Evolutionary conservation across 2,329 filamentous ascomycete genomes (phyloP), one percentile per base, ranked within the genome.

Genomic region (Aspergillus terreus): DNA sequence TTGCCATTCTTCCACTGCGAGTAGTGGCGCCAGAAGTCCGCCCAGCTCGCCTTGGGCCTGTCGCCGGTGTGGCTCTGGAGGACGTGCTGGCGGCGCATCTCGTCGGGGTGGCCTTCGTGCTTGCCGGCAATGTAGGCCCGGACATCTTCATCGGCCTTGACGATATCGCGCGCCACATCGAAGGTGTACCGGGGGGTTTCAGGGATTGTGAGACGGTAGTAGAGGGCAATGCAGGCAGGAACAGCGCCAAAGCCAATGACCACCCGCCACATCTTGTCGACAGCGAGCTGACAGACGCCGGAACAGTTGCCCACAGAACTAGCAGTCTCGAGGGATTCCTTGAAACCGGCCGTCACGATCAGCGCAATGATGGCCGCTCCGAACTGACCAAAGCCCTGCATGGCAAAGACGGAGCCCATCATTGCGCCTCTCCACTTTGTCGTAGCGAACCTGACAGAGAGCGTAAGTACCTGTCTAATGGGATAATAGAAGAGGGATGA

Each of bases 111-210:
- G 38, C 84, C 85, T 61, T 86, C 81, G 6, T 71, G 67, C 68
- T 82, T 79, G 54, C 87, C 87, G 30, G 75, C 75, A 49, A 90
- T 82, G 71, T 92, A 94, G n/a, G 86, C 84, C 65, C 84, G 82
- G 59, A 86, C 82, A 58, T 94, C 89, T 44, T 82, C 83, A 48
- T 83, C 80, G 40, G 83, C 90, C 75, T 90, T 85, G 62, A 88
- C 82, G 36, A 90, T 79, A 63, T 94, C 88, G 41, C 83, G 84
- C 46, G 83, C 80, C 19, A 94, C 82, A 65, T 94, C 89, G 62
- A 94, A 92, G 25, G 90, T 94, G 74, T 94, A 95, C 25, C 90
- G 87, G 47, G 90, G 89, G 32, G 89, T 92, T 74, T 95, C 90
- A 21, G 90, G 90, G 58, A 95, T 92, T 47, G 89, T 94, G 4